phyloP scores from a whole-genome alignment of 106 monocot genomes.

The Ottelia alismoides region DNA sequence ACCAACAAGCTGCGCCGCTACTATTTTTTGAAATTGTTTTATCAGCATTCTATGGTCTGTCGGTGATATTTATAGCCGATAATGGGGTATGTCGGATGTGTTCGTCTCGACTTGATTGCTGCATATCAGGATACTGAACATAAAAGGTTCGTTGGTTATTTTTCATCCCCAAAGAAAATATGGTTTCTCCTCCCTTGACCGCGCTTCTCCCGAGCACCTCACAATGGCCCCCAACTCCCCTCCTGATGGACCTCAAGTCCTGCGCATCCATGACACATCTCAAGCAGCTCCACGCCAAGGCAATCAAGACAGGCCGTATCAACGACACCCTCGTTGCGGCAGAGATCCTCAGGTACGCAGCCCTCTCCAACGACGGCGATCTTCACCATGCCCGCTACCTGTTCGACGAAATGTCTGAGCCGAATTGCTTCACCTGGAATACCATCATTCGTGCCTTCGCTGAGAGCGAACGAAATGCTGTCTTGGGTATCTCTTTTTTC shows the following conservation, averaged over 20 bases:
- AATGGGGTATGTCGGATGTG: no score
- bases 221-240: not conserved
- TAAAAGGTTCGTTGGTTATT: no score
- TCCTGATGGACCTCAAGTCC: conserved; percentile 23
- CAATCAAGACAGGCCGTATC: conserved; percentile 37
- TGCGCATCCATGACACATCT: conserved; percentile 16
- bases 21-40: no score
- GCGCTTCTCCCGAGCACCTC: not conserved
- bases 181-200: not conserved
- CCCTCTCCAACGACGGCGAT: conserved; percentile 16
- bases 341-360: conserved; percentile 27
- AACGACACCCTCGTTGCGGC: conserved; percentile 37
- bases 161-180: no score
- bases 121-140: no score
- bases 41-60: no score
- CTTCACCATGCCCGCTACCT: conserved; percentile 16
- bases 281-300: conserved; percentile 33
- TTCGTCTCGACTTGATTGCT: no score
- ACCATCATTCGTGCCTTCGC: conserved; percentile 32
- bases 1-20: no score
- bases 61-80: no score
- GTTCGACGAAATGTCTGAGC: conserved; percentile 14
- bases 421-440: conserved; percentile 33
- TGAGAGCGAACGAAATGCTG: conserved; percentile 15
- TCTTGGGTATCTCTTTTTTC: conserved; percentile 15